These are phyloP conservation scores for Solanum medicagineum DNA, from an alignment of 257 asterid species.

Conservation along the genomic window DNA sequence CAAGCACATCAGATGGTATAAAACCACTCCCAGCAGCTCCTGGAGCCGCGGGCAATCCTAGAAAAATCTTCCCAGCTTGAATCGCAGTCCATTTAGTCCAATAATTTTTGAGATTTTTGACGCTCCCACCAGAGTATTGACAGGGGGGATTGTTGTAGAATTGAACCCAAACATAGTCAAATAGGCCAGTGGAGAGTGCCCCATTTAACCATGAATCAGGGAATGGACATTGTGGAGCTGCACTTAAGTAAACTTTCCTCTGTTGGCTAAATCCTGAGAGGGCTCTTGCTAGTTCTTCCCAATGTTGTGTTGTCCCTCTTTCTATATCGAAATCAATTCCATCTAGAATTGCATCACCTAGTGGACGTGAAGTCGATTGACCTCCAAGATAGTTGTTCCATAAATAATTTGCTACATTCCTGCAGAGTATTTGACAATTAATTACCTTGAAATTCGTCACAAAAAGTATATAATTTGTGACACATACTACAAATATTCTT, in stretches of 20 bases:
- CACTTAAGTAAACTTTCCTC: constrained; percentile 30
- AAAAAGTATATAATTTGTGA: too few relatives aligned
- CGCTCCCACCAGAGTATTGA: constrained; percentile 29
- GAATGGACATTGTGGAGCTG: constrained; percentile 76
- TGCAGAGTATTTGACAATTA: neutral
- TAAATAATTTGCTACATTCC: constrained; percentile 25
- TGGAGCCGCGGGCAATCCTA: constrained; percentile 51
- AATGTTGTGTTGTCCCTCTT: constrained; percentile 32
- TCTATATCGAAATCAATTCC: constrained; percentile 67
- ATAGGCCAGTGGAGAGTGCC: constrained; percentile 36
- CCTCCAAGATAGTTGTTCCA: constrained; percentile 66
- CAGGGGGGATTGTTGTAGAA: constrained; percentile 61
- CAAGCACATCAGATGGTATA: constrained; percentile 34
- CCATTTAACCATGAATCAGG: constrained; percentile 39
- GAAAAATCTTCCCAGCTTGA: constrained; percentile 29
- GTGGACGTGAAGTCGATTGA: constrained; percentile 29
- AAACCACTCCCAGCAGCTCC: constrained; percentile 65
- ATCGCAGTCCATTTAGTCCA: constrained; percentile 45
- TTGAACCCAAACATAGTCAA: constrained; percentile 67
- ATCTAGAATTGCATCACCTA: constrained; percentile 47
- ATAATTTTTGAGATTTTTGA: constrained; percentile 16
- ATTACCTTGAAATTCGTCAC: neutral
- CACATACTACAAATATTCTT: too few relatives aligned
- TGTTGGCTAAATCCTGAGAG: constrained; percentile 14
- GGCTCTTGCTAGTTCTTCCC: constrained; percentile 30